Evolutionary conservation across 805 yeast genomes (phyloP).

Genomic region (Naumovozyma castellii): DNA sequence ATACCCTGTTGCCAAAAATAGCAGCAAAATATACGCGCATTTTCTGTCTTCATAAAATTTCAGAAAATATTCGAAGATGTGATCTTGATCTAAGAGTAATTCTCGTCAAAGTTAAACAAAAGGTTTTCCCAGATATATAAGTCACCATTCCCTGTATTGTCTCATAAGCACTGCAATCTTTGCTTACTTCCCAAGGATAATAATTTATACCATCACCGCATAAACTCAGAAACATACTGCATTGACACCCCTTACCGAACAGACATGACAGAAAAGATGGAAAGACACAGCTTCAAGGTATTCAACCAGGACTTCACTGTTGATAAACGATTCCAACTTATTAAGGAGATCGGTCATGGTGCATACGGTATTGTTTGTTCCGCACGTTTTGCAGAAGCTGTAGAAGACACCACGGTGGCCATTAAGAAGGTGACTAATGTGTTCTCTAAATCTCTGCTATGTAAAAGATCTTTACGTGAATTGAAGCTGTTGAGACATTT

Average conservation of each 20-base stretch:
- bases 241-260: too few species aligned
- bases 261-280: constrained; percentile 27
- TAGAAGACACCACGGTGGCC: constrained; percentile 69
- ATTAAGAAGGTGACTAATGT: constrained; percentile 91
- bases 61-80: too few species aligned
- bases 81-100: not conserved
- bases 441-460: constrained; percentile 75
- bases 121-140: too few species aligned
- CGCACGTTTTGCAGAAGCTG: constrained; percentile 67
- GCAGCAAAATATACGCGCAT: not conserved
- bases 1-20: not conserved
- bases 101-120: too few species aligned
- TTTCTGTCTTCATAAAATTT: too few species aligned
- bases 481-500: constrained; percentile 81
- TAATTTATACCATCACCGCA: too few species aligned
- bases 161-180: too few species aligned
- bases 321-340: constrained; percentile 78
- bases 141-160: too few species aligned
- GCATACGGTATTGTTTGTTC: constrained; percentile 97
- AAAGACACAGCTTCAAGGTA: constrained; percentile 48
- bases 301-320: constrained; percentile 88
- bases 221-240: too few species aligned
- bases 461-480: constrained; percentile 87
- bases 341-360: constrained; percentile 93
- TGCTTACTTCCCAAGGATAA: too few species aligned